These are phyloP conservation scores for Teunomyces kruisii DNA, from an alignment of 805 yeast genomes.

Conservation along the genomic window DNA sequence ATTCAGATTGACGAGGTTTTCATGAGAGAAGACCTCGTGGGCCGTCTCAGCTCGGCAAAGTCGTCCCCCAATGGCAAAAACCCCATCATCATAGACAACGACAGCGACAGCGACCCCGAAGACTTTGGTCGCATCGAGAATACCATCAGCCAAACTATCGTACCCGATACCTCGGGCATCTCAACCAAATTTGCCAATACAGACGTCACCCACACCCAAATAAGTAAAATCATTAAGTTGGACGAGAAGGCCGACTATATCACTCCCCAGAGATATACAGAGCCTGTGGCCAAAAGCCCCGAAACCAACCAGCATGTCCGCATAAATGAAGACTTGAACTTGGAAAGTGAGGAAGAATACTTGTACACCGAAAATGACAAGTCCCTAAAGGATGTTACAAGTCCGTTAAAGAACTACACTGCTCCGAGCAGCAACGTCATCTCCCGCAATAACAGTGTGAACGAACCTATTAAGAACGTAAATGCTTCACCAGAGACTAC, in stretches of 20 bases:
- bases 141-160: constrained; percentile 19
- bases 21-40: constrained; percentile 24
- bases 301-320: constrained; percentile 23
- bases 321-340: constrained; percentile 16
- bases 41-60: constrained; percentile 12
- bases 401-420: constrained; percentile 23
- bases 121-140: constrained; percentile 20
- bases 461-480: constrained; percentile 8
- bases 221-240: constrained; percentile 14
- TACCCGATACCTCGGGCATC: constrained; percentile 10
- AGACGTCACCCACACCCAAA: constrained; percentile 17
- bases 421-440: neutral
- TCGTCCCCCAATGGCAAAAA: constrained; percentile 8
- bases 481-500: constrained; percentile 6
- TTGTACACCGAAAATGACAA: constrained; percentile 5
- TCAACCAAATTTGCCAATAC: neutral
- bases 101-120: constrained; percentile 26
- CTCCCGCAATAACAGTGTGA: neutral
- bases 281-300: constrained; percentile 31
- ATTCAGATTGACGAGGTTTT: constrained; percentile 22
- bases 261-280: constrained; percentile 32
- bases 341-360: constrained; percentile 12
- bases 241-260: constrained; percentile 17
- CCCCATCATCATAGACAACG: constrained; percentile 20
- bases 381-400: constrained; percentile 18